phyloP scores from a whole-genome alignment of 2,329 filamentous ascomycete species.

The Colletotrichum neosansevieriae region DNA sequence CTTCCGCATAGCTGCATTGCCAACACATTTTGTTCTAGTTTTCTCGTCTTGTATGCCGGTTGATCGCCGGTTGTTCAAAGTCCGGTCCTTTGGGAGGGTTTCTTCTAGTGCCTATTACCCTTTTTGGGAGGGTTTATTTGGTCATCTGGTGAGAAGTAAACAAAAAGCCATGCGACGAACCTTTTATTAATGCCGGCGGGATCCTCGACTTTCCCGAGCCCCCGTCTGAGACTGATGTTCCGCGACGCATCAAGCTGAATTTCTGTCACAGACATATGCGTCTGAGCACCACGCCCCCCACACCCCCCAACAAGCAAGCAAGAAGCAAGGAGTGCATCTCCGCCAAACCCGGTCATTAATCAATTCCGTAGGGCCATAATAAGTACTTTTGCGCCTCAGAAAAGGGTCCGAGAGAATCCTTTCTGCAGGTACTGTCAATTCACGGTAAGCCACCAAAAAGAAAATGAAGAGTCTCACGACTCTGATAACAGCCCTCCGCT shows the following conservation, averaged over 20 bases:
- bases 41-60: background rate
- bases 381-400: background rate
- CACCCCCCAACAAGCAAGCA: background rate
- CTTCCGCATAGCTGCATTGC: conserved; percentile 13
- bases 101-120: no score
- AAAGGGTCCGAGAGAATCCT: background rate
- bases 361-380: no score
- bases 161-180: background rate
- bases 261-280: conserved; percentile 1
- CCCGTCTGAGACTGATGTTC: conserved; percentile 18
- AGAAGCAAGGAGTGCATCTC: background rate
- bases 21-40: background rate
- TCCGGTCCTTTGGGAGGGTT: background rate
- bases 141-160: background rate
- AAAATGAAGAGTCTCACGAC: conserved; percentile 18
- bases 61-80: no score
- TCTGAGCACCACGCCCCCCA: conserved; percentile 5
- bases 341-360: background rate
- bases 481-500: conserved; percentile 4
- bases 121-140: no score
- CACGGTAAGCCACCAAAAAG: background rate
- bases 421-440: no score
- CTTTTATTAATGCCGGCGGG: conserved; percentile 16
- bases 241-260: conserved; percentile 11
- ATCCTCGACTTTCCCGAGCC: conserved; percentile 17